Base-by-base conservation (phyloP, 176 grass and related monocot species). In the Ananas comosus region DNA sequence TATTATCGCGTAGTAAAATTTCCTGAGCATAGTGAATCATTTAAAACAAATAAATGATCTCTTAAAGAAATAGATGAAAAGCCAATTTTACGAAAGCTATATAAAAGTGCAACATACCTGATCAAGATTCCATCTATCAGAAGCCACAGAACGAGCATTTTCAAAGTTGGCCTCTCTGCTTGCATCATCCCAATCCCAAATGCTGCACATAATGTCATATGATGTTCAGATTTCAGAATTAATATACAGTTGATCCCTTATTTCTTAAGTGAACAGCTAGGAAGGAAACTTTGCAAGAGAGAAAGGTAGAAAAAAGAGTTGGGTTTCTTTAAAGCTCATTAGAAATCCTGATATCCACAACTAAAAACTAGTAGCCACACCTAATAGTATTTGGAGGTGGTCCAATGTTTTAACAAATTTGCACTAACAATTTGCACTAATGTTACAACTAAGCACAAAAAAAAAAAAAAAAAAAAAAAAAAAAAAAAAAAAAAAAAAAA, bases 141-240 rank as follows among this genome's bases (percentile, higher is more conserved):
- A 90, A 72, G 84, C 81, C 71, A 85, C 66, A 63, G 84, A 87
- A 53, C 89, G 93, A 61, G 93, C 93, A 80, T 97, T 73, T 76
- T 90, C 77, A 11, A 97, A 74, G 24, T 83, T 87, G 65, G 80
- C 48, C 64, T 87, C 84, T 83, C 89, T 91, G 72, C 51, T 72
- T 24, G 75, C 82, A 1, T 90, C 80, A 75, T 81, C 85, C 93
- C 86, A 97, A 57, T 97, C 77, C 93, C 93, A 97, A 48, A 86
- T 77, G 12, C 89, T 97, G 83, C 23, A 74, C 59, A 28, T 2
- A 76, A 88, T n/a, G 7, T 64, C 12, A 65, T 63, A 19, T 42
- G 33, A 42, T 42, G 56, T 21, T 18, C 56, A n/a, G 1, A n/a
- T 14, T 19, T 58, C 12, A 61, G 21, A 61, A 10, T 61, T 22